Base-by-base conservation (phyloP, 2,329 filamentous ascomycete species). In the Trichoderma brevicompactum region DNA sequence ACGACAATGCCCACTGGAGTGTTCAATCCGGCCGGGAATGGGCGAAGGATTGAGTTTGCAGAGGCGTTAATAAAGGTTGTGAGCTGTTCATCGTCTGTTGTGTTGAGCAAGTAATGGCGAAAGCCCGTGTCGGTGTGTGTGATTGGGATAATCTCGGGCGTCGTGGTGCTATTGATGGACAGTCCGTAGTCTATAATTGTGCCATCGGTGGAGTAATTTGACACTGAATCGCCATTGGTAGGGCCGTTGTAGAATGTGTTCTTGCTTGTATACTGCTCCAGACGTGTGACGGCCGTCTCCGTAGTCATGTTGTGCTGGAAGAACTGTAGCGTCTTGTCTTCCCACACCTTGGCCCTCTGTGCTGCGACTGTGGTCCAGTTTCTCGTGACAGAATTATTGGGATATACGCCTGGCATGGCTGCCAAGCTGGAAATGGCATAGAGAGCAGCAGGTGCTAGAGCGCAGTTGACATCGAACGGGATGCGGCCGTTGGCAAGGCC, bases 61-160 rank as follows among this genome's bases (percentile, higher is more conserved):
- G 83, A 83, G 43, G 86, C 80, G 50, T 84, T 84, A 10, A 89
- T 70, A 70, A 87, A 88, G 0, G 76, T 67, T 0, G 83, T 86
- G 0, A 89, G 79, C 68, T 89, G 85, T 0, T 74, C 69, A 54
- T 88, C 78, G 53, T 87, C 80, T 1, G 85, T 87, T 0, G 82
- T 81, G 70, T 89, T 88, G 41, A 89, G 78, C 1, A 89, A 76
- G 73, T 88, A 89, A 64, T 84, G 83, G 1, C 86, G 84, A 77
- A 89, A 90, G 59, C 83, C 87, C 66, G 86, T 84, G 67, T 90
- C 87, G 0, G 85, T 87, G 72, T 90, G 87, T 79, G 88, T 85
- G 17, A 89, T 80, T 34, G 79, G 76, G 1, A 89, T 84, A 15
- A 83, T 73, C 1, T 79, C 71, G 34, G 83, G 78, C 23, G 82